phyloP scores from a whole-genome alignment of 768 basidiomycete species.

The Paxillus ammoniavirescens region DNA sequence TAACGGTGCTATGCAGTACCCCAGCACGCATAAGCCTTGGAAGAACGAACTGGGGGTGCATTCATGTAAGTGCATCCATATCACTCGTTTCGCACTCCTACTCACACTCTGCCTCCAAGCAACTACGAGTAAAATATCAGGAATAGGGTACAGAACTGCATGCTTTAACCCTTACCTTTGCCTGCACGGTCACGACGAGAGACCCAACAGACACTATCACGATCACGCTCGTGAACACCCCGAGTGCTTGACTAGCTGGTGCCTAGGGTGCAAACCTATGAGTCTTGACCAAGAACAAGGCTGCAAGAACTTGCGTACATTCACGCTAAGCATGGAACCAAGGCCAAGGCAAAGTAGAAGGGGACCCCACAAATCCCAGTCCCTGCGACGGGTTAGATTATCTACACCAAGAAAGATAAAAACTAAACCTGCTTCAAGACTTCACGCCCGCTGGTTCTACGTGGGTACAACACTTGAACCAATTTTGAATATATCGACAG shows the following conservation, averaged over 20 bases:
- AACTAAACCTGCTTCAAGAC: conserved; percentile 60
- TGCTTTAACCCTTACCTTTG: conserved; percentile 59
- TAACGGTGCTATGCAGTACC: conserved; percentile 93
- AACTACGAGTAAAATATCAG: conserved; percentile 43
- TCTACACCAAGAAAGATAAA: background rate
- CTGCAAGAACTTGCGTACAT: conserved; percentile 45
- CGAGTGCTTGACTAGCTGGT: conserved; percentile 76
- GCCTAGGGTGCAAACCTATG: conserved; percentile 51
- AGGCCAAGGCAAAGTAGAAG: conserved; percentile 78
- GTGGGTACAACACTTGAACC: conserved; percentile 90
- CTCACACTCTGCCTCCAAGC: conserved; percentile 80
- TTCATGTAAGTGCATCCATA: background rate
- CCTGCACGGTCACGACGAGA: conserved; percentile 90
- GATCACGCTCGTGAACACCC: conserved; percentile 92
- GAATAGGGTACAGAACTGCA: background rate
- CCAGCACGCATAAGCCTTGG: conserved; percentile 91
- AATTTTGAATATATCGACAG: conserved; percentile 90
- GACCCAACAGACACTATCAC: conserved; percentile 91
- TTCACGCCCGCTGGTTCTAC: conserved; percentile 70
- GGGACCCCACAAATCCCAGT: conserved; percentile 99
- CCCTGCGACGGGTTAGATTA: conserved; percentile 46
- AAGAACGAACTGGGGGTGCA: conserved; percentile 74
- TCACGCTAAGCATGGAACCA: conserved; percentile 82
- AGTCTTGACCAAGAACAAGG: background rate
- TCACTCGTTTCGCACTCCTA: conserved; percentile 4